Evolutionary conservation across 2,329 filamentous ascomycete species (phyloP), one percentile per base, ranked within the genome.

Genomic region (Pseudocercospora fuligena): DNA sequence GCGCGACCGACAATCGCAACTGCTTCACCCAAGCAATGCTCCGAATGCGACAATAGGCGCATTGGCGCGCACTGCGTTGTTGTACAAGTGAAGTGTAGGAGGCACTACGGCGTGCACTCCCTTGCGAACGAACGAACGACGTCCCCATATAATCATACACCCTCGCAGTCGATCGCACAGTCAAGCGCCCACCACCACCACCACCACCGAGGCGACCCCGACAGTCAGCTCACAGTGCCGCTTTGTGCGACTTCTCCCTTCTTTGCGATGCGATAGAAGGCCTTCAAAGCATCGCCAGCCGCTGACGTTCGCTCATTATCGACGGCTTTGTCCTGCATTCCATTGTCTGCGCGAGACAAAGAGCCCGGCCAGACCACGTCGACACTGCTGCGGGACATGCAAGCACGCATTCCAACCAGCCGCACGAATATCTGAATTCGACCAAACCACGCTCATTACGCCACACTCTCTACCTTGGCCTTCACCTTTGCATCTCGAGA

Each of bases 351-450:
- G 46, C 60, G 33, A 56, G 21, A 36, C 49, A 60, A 62, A 51
- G 54, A 43, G 46, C 19, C 40, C 25, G 43, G 19, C 47, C 54
- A 40, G 31, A 27, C 25, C 61, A 33, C 21, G 60, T 29, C 36
- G 16, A 23, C 14, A 14, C 33, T 25, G 29, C 53, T 29, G 31
- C 33, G 23, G 57, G 63, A 56, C 57, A 69, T 69, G 67, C 63
- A 46, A 65, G 11, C 49, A 57, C 46, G 54, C 66, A 69, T 69
- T 66, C 65, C 67, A 21, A 59, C 65, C 63, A 62, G 65, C 67
- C 63, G 47, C 63, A 53, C 60, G 36, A 40, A 27, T 59, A 36
- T 59, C 54, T 61, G 60, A 61, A 40, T 61, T 51, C 51, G 16
- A 6, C 16, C 25, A 56, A 16, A 56, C 31, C 56, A 58, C 56